These are phyloP conservation scores for Murraya koenigii DNA, from an alignment of 345 rosid genomes.

Conservation along the genomic window DNA sequence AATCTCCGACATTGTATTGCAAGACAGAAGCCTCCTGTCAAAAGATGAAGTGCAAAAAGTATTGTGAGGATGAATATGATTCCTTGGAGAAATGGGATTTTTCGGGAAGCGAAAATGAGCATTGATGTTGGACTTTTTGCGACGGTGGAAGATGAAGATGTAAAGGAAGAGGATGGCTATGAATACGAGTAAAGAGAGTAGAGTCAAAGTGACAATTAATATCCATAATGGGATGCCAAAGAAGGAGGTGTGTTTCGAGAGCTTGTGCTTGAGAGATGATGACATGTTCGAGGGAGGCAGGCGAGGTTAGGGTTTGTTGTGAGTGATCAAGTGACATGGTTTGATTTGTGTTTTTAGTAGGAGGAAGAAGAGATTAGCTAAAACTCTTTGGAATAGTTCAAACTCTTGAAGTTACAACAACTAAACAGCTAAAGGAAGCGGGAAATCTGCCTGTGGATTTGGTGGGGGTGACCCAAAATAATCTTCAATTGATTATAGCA, in stretches of 20 bases:
- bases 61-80: neutral
- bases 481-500: no score
- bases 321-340: neutral
- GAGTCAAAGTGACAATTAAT: conserved; percentile 29
- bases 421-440: conserved; percentile 18
- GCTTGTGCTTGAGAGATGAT: conserved; percentile 17
- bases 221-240: conserved; percentile 56
- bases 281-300: conserved; percentile 18
- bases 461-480: neutral
- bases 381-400: conserved; percentile 12
- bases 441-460: conserved; percentile 19
- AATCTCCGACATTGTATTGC: conserved; percentile 19
- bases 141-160: conserved; percentile 27
- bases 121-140: conserved; percentile 24
- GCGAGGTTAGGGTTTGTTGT: neutral
- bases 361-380: conserved; percentile 21
- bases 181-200: conserved; percentile 23
- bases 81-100: conserved; percentile 21
- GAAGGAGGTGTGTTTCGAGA: conserved; percentile 42
- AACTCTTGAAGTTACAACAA: conserved; percentile 8
- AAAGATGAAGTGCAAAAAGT: conserved; percentile 22
- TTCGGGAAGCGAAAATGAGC: conserved; percentile 31
- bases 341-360: neutral
- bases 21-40: conserved; percentile 35
- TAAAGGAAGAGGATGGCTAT: conserved; percentile 28